Conservation (phyloP, 2,329 filamentous ascomycete species). For the Hypoxylon sp. region DNA sequence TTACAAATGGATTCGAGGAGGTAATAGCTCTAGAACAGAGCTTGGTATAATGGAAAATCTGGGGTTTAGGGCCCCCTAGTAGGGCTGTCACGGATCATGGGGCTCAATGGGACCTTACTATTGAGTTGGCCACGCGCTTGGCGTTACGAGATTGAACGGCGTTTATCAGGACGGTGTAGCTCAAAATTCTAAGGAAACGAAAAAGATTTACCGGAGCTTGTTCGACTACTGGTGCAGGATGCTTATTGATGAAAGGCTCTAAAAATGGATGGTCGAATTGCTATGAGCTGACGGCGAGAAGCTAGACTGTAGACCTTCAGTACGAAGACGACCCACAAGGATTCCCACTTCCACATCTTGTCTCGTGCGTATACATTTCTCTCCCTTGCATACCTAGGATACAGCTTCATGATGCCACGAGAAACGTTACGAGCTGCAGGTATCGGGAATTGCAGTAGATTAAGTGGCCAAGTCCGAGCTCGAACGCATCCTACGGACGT, state of each 20-base stretch:
- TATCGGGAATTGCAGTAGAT: constrained; percentile 15
- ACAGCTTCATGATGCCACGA: constrained; percentile 21
- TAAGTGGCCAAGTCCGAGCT: constrained; percentile 18
- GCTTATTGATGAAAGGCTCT: constrained; percentile 13
- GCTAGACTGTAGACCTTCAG: constrained; percentile 32
- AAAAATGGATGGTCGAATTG: constrained; percentile 22
- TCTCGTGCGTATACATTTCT: constrained; percentile 14
- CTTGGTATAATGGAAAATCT: constrained; percentile 31
- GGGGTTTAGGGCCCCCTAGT: constrained; percentile 20
- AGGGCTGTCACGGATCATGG: constrained; percentile 18
- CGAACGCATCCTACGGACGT: constrained; percentile 15
- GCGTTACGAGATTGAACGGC: constrained; percentile 42
- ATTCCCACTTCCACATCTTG: constrained; percentile 19
- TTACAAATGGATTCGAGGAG: constrained; percentile 55
- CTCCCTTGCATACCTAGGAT: constrained; percentile 15
- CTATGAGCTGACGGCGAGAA: constrained; percentile 18
- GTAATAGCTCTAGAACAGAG: constrained; percentile 50
- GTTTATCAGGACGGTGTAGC: constrained; percentile 39
- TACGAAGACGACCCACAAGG: constrained; percentile 34
- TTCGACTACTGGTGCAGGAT: constrained; percentile 13
- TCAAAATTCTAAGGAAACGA: constrained; percentile 25
- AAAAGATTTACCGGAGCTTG: constrained; percentile 17
- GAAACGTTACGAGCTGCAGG: constrained; percentile 26
- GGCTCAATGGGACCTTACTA: constrained; percentile 25
- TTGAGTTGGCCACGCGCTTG: constrained; percentile 34